These are phyloP conservation scores for Cymbopogon flexuosus DNA, from an alignment of 202 grass and related monocot genomes.

Conservation along the genomic window DNA sequence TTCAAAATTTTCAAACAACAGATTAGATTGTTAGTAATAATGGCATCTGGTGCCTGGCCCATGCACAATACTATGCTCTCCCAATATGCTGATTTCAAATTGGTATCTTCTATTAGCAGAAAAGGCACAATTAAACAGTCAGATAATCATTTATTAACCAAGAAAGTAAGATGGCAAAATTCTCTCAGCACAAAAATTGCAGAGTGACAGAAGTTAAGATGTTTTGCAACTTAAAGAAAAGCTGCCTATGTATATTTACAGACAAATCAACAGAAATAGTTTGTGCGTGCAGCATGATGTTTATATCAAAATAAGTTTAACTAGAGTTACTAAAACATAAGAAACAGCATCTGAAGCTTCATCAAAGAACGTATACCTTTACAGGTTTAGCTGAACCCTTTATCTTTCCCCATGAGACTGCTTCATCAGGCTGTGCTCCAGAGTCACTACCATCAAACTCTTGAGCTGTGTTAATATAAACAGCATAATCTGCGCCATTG, in stretches of 20 bases:
- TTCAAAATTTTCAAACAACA: conserved; percentile 13
- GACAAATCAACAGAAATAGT: not conserved
- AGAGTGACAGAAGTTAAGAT: not conserved
- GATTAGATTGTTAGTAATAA: not conserved
- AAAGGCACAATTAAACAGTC: not conserved
- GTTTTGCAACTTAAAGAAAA: not conserved
- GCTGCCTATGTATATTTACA: not conserved
- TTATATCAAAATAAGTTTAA: not conserved
- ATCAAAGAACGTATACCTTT: conserved; percentile 42
- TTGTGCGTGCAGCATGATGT: not conserved
- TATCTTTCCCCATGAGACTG: conserved; percentile 97
- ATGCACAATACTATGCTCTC: not conserved
- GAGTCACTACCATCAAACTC: conserved; percentile 99
- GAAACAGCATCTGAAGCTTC: not conserved
- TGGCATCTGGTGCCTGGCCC: not conserved
- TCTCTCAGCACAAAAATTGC: not conserved
- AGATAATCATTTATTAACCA: not conserved
- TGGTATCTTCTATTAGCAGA: not conserved
- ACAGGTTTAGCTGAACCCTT: conserved; percentile 86
- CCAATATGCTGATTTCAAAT: not conserved
- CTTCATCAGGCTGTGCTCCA: conserved; percentile 82
- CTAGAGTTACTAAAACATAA: not conserved
- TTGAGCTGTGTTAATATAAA: conserved; percentile 92
- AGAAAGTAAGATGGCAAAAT: not conserved
- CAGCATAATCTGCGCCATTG: conserved; percentile 90